Evolutionary conservation across 2,329 filamentous ascomycete species (phyloP).

Genomic region (Talaromyces sp.): DNA sequence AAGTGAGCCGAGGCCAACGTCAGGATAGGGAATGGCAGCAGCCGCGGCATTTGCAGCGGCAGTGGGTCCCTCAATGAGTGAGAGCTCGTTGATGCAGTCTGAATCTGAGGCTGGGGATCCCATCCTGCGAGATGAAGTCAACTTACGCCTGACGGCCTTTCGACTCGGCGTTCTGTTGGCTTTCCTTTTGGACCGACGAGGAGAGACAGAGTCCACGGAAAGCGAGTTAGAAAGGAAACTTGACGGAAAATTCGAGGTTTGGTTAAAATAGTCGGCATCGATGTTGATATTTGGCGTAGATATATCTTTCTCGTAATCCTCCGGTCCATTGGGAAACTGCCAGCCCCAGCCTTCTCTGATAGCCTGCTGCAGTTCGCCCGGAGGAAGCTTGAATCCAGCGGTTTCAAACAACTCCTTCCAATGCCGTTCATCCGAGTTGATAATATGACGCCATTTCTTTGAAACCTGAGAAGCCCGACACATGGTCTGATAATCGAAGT

Average conservation of each 20-base stretch:
- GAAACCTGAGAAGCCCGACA: slow-evolving; percentile 91
- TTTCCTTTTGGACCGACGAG: slow-evolving; percentile 47
- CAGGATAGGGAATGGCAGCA: slow-evolving; percentile 73
- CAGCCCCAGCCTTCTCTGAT: slow-evolving; percentile 95
- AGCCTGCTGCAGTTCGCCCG: slow-evolving; percentile 79
- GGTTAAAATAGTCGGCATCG: slow-evolving; percentile 35
- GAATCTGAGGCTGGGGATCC: slow-evolving; percentile 40
- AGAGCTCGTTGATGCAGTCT: slow-evolving; percentile 46
- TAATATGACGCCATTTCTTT: slow-evolving; percentile 84
- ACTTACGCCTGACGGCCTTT: slow-evolving; percentile 58
- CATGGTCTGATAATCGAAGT: slow-evolving; percentile 79
- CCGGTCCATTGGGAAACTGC: slow-evolving; percentile 76
- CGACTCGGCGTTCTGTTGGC: slow-evolving; percentile 44
- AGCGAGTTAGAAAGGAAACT: slow-evolving; percentile 26
- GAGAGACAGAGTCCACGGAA: slow-evolving; percentile 23
- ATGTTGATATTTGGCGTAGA: slow-evolving; percentile 38
- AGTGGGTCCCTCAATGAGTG: slow-evolving; percentile 72
- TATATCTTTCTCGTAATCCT: slow-evolving; percentile 77
- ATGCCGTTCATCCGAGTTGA: slow-evolving; percentile 88
- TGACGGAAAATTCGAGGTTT: slow-evolving; percentile 22
- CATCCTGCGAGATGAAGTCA: slow-evolving; percentile 32
- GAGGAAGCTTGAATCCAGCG: slow-evolving; percentile 74
- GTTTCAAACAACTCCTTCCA: slow-evolving; percentile 90
- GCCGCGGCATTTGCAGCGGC: slow-evolving; percentile 81
- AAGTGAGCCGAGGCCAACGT: slow-evolving; percentile 72